phyloP scores from a whole-genome alignment of 2,329 filamentous ascomycete species.

The Hypoxylon sp. region DNA sequence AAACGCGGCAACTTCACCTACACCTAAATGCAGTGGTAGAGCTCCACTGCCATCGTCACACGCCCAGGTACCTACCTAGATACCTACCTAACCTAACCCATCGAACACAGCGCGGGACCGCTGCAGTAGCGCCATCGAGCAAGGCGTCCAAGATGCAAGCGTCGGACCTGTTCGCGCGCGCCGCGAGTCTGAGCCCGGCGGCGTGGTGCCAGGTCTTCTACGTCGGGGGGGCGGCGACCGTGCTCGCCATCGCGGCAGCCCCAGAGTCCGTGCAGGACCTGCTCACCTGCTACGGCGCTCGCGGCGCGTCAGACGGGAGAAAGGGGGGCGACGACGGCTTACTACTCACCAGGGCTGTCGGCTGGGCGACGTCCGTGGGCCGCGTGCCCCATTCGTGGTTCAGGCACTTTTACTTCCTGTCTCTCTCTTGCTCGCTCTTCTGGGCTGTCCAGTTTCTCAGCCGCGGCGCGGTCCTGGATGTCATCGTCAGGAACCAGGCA shows the following conservation, averaged over 20 bases:
- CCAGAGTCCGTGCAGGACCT: slow-evolving; percentile 55
- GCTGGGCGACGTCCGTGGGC: slow-evolving; percentile 50
- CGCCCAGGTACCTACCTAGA: too few relatives aligned
- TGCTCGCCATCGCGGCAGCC: slow-evolving; percentile 54
- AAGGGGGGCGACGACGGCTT: slow-evolving; percentile 11
- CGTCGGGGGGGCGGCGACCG: slow-evolving; percentile 50
- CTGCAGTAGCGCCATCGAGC: not conserved
- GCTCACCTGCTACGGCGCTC: slow-evolving; percentile 61
- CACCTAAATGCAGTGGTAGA: too few relatives aligned
- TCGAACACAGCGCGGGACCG: not conserved
- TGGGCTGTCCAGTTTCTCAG: slow-evolving; percentile 73
- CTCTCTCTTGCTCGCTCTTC: slow-evolving; percentile 72
- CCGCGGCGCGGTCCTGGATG: slow-evolving; percentile 61
- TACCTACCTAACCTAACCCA: too few relatives aligned
- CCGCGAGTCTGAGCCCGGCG: slow-evolving; percentile 38
- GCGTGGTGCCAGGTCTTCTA: slow-evolving; percentile 57
- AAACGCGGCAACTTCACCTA: too few relatives aligned
- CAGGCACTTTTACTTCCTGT: slow-evolving; percentile 82
- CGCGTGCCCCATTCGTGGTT: slow-evolving; percentile 91
- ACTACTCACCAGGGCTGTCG: slow-evolving; percentile 43
- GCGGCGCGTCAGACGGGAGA: slow-evolving; percentile 40
- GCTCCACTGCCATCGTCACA: too few relatives aligned
- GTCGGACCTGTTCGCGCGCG: slow-evolving; percentile 12
- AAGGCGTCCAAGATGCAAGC: slow-evolving; percentile 2
- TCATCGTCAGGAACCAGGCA: slow-evolving; percentile 53